Percentiles rank a stretch among this genome's conserved stretches.
These are phyloP conservation scores for Serendipita vermifera DNA, from an alignment of 768 basidiomycete genomes.

Conservation along the genomic window DNA sequence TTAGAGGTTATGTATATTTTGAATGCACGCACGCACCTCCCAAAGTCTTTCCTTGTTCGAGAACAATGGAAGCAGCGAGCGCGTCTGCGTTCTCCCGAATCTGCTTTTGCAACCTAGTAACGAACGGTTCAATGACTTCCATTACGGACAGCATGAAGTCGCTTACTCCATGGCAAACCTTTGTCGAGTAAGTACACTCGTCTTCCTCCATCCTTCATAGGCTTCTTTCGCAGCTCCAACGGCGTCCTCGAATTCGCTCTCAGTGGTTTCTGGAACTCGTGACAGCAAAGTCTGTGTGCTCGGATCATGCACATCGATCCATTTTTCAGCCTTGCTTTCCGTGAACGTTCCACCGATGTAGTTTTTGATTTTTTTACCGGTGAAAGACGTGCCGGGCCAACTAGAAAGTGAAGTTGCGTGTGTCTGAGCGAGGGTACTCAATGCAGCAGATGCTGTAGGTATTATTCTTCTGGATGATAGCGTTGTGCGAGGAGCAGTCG, in stretches of 20 bases:
- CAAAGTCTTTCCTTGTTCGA: constrained; percentile 93
- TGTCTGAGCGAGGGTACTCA: background rate
- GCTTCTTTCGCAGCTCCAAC: constrained; percentile 73
- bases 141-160: constrained; percentile 14
- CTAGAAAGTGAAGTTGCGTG: background rate
- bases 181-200: constrained; percentile 77
- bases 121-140: background rate
- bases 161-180: constrained; percentile 79
- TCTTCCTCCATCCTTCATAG: constrained; percentile 77
- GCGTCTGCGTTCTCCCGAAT: constrained; percentile 77
- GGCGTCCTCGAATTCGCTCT: constrained; percentile 67
- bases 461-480: no score
- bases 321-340: constrained; percentile 62
- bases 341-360: constrained; percentile 84
- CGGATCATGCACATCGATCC: constrained; percentile 88
- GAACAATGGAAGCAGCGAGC: constrained; percentile 76
- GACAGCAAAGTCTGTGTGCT: constrained; percentile 85
- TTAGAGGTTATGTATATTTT: background rate
- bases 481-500: no score
- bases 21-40: constrained; percentile 36
- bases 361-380: constrained; percentile 28
- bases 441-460: no score
- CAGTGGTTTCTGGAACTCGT: constrained; percentile 79
- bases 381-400: constrained; percentile 2
- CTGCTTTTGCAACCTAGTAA: constrained; percentile 62